A percentile compares a stretch with the other conserved stretches of the same genome.
Conservation (phyloP, 179 eudicot species). For the Amaranthus tricolor region DNA sequence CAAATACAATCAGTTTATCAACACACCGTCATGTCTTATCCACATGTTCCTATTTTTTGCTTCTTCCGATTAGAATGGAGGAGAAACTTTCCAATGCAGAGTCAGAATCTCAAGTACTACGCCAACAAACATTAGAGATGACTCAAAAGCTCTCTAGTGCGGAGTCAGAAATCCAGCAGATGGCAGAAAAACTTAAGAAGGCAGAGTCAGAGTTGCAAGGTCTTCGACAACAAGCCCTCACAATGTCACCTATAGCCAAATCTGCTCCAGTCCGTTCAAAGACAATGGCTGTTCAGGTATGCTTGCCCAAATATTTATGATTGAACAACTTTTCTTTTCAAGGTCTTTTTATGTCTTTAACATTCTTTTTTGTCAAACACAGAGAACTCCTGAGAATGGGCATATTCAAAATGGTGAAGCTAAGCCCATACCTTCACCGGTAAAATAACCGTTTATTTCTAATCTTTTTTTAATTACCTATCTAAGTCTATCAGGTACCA, state of each 20-base stretch:
- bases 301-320: background rate
- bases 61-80: constrained; percentile 61
- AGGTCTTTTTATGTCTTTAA: background rate
- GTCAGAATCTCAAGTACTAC: constrained; percentile 94
- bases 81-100: constrained; percentile 81
- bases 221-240: constrained; percentile 94
- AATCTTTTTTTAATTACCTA: background rate
- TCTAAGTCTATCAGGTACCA: constrained; percentile 1
- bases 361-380: constrained; percentile 19
- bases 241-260: constrained; percentile 84
- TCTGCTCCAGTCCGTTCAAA: constrained; percentile 65
- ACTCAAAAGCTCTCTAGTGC: constrained; percentile 38
- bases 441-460: constrained; percentile 30
- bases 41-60: background rate
- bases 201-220: constrained; percentile 91
- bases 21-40: background rate
- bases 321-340: constrained; percentile 4
- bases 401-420: constrained; percentile 65
- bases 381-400: constrained; percentile 90
- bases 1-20: background rate
- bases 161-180: constrained; percentile 37
- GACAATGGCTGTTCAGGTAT: constrained; percentile 68
- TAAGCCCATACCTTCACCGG: constrained; percentile 42
- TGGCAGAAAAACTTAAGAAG: constrained; percentile 75
- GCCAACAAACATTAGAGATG: constrained; percentile 82